Conservation (phyloP, 805 yeast species). For the Hanseniaspora pseudoguilliermondii region DNA sequence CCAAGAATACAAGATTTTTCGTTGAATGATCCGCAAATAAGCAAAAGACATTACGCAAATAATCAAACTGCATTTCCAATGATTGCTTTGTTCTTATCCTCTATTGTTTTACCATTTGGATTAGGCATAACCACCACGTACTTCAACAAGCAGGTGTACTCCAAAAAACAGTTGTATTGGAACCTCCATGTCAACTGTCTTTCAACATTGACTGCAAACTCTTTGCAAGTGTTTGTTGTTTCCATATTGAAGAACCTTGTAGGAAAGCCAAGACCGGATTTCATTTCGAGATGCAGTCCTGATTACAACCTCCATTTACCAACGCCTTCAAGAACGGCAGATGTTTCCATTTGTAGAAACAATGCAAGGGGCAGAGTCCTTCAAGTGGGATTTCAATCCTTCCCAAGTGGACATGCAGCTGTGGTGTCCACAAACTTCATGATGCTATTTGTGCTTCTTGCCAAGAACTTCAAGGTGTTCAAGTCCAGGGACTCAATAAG, state of each 20-base stretch:
- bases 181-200: slow-evolving; percentile 7
- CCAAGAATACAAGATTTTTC: slow-evolving; percentile 12
- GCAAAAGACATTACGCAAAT: slow-evolving; percentile 4
- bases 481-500: slow-evolving; percentile 9
- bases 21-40: slow-evolving; percentile 5
- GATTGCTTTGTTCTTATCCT: neutral
- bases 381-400: slow-evolving; percentile 11
- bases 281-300: slow-evolving; percentile 9
- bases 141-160: neutral
- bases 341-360: slow-evolving; percentile 4
- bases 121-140: neutral
- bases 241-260: slow-evolving; percentile 7
- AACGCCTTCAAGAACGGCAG: neutral
- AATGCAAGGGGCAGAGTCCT: neutral
- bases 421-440: slow-evolving; percentile 11
- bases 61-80: slow-evolving; percentile 6
- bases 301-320: neutral
- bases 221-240: slow-evolving; percentile 9
- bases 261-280: slow-evolving; percentile 12
- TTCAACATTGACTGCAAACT: slow-evolving; percentile 10
- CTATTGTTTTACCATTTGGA: neutral
- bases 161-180: slow-evolving; percentile 8
- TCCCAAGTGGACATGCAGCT: slow-evolving; percentile 14
- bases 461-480: slow-evolving; percentile 9
- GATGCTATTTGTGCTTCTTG: slow-evolving; percentile 1